Evolutionary conservation across 73 alveolate genomes (phyloP).

Genomic region (Stentor roeselii): DNA sequence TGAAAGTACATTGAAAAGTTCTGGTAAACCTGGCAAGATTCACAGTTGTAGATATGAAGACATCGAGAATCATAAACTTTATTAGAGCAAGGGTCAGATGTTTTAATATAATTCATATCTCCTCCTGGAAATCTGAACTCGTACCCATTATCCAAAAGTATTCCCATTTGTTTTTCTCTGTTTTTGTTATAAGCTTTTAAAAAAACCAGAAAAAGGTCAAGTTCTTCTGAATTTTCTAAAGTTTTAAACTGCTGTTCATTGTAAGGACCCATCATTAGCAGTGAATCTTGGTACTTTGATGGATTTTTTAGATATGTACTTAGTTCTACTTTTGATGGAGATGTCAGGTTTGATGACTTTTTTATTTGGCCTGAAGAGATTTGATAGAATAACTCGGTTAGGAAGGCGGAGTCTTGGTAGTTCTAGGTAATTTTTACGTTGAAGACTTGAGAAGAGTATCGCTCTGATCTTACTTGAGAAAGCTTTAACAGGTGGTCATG

Average conservation of each 20-base stretch:
- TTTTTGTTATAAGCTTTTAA: neutral
- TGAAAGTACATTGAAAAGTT: neutral
- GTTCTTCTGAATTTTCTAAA: neutral
- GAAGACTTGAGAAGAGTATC: neutral
- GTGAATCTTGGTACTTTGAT: neutral
- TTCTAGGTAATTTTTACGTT: neutral
- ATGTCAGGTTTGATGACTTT: neutral
- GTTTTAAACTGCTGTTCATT: no score
- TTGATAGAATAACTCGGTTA: neutral
- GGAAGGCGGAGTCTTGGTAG: neutral
- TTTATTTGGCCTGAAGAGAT: neutral
- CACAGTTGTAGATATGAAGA: neutral
- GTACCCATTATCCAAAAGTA: neutral
- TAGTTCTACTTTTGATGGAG: neutral
- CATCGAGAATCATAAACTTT: constrained; percentile 13
- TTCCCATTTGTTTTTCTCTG: neutral
- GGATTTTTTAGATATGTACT: no score
- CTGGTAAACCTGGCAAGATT: neutral
- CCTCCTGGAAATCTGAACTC: neutral
- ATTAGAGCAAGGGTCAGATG: neutral
- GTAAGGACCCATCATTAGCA: neutral
- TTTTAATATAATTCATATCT: neutral
- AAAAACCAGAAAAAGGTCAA: neutral
- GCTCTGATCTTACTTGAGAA: neutral
- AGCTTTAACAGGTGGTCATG: neutral